Evolutionary conservation across 306 rosid genomes (phyloP).

Genomic region (Alnus glutinosa): DNA sequence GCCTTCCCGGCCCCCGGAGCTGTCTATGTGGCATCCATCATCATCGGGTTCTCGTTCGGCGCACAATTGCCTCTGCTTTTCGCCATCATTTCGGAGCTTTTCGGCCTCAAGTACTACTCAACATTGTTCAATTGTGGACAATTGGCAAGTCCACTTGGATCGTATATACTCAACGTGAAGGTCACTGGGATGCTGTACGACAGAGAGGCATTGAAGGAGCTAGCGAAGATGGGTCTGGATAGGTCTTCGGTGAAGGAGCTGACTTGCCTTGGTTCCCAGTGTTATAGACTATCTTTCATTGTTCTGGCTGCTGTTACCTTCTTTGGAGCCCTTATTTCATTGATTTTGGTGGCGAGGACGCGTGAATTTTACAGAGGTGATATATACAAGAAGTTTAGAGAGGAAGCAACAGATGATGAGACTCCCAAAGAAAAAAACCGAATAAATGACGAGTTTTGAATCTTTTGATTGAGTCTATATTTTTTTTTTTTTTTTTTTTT

Average conservation of each 20-base stretch:
- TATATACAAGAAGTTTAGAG: conserved; percentile 40
- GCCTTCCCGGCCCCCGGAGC: conserved; percentile 52
- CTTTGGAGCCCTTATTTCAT: conserved; percentile 36
- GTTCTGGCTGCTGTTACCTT: conserved; percentile 38
- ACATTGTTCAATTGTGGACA: conserved; percentile 57
- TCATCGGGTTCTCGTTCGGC: conserved; percentile 51
- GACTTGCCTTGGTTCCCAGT: conserved; percentile 32
- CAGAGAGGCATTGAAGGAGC: conserved; percentile 32
- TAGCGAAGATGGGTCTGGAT: conserved; percentile 27
- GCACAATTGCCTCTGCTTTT: conserved; percentile 51
- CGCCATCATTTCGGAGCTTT: conserved; percentile 56
- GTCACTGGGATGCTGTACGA: conserved; percentile 45
- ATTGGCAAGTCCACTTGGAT: conserved; percentile 50
- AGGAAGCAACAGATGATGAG: background rate
- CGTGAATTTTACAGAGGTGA: conserved; percentile 31
- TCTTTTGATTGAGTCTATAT: no score
- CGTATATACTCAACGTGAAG: conserved; percentile 45
- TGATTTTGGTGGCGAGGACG: conserved; percentile 39
- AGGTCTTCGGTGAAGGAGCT: conserved; percentile 40
- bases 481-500: no score
- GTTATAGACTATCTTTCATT: conserved; percentile 34
- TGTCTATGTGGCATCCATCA: conserved; percentile 42
- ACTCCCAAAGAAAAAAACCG: background rate
- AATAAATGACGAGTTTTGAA: background rate
- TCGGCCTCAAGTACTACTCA: conserved; percentile 50